phyloP scores from a whole-genome alignment of 2,329 filamentous ascomycete species.

The Neonectria faginata region DNA sequence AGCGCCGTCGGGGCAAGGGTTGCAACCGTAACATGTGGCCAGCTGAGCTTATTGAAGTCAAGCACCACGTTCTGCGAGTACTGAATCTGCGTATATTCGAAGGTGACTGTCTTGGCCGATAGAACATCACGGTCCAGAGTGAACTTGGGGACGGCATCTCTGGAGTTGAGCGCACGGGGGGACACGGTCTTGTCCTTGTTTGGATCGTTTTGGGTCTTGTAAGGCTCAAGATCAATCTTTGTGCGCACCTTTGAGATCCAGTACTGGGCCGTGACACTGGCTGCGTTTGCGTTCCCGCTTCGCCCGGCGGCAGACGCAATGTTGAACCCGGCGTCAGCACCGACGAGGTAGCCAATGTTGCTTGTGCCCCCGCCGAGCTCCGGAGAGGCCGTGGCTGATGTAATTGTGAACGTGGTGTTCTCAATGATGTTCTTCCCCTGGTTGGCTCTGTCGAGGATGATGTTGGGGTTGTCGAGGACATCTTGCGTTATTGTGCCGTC shows the following conservation, averaged over 20 bases:
- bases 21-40: constrained; percentile 36
- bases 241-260: constrained; percentile 20
- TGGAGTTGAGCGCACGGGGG: constrained; percentile 8
- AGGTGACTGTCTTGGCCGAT: constrained; percentile 25
- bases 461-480: constrained; percentile 48
- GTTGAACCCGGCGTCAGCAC: neutral
- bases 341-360: neutral
- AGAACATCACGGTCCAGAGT: constrained; percentile 24
- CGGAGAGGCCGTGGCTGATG: too few species aligned
- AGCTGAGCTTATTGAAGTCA: constrained; percentile 28
- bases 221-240: constrained; percentile 33
- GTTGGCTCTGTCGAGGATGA: neutral
- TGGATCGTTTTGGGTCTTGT: neutral
- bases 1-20: constrained; percentile 31
- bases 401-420: neutral
- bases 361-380: neutral
- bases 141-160: constrained; percentile 36
- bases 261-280: neutral
- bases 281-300: constrained; percentile 3
- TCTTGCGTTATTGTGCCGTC: constrained; percentile 49
- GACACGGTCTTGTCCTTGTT: neutral
- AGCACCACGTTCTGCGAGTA: constrained; percentile 48
- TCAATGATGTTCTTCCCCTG: neutral
- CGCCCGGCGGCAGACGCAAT: neutral
- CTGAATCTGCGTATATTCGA: constrained; percentile 48